Percentiles rank a stretch among this genome's conserved stretches.
phyloP scores from a whole-genome alignment of 2,329 filamentous ascomycete genomes.

The Cadophora sp. region DNA sequence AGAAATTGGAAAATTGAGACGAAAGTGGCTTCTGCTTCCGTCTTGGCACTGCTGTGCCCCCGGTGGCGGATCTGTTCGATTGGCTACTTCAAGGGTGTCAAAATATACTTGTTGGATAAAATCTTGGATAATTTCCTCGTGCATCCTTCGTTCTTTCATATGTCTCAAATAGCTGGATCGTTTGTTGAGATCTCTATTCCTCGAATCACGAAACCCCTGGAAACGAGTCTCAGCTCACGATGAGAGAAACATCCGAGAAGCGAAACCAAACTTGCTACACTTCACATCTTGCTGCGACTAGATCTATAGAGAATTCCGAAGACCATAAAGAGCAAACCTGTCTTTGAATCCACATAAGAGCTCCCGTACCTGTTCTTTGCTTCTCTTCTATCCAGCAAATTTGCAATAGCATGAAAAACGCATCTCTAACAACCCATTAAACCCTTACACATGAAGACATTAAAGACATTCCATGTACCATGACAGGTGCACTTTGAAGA shows the following conservation, averaged over 20 bases:
- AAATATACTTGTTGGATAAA: neutral
- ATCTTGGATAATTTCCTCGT: too few relatives aligned
- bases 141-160: too few relatives aligned
- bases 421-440: neutral
- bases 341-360: neutral
- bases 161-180: too few relatives aligned
- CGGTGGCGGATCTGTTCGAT: neutral
- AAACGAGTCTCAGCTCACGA: neutral
- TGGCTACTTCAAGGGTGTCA: neutral
- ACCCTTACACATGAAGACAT: neutral
- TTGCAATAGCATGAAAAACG: neutral
- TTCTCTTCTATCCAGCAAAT: neutral
- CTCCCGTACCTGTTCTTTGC: neutral
- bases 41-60: slow-evolving; percentile 15
- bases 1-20: neutral
- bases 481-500: neutral
- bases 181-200: too few relatives aligned
- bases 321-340: too few relatives aligned
- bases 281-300: too few relatives aligned
- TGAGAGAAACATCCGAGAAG: too few relatives aligned
- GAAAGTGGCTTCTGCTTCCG: neutral
- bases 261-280: too few relatives aligned
- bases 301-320: too few relatives aligned
- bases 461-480: neutral
- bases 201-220: neutral